Evolutionary conservation across 2,329 filamentous ascomycete species (phyloP).

Genomic region (Davidsoniella australis): DNA sequence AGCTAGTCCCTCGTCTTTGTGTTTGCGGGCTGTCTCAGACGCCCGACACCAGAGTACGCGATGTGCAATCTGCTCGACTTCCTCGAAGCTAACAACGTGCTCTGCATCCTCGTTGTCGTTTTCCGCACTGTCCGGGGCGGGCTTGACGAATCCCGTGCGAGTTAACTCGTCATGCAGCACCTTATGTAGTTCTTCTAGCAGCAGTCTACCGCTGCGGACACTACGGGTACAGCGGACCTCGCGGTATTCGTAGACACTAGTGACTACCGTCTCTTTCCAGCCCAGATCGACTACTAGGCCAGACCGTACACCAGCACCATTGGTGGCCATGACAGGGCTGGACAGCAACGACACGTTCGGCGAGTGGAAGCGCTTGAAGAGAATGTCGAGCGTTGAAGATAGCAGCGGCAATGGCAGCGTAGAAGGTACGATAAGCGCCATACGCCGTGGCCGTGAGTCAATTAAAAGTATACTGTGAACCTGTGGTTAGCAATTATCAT

Average conservation of each 20-base stretch:
- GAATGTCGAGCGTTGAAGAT: slow-evolving; percentile 54
- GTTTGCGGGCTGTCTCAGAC: slow-evolving; percentile 16
- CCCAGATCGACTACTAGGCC: slow-evolving; percentile 78
- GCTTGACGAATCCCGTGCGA: slow-evolving; percentile 15
- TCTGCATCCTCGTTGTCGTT: slow-evolving; percentile 13
- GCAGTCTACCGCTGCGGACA: slow-evolving; percentile 53
- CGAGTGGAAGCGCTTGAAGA: slow-evolving; percentile 68
- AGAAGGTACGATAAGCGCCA: slow-evolving; percentile 62
- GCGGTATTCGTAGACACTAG: slow-evolving; percentile 77
- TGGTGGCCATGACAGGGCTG: slow-evolving; percentile 52
- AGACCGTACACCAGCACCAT: slow-evolving; percentile 71
- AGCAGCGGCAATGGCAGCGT: slow-evolving; percentile 62
- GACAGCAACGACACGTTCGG: slow-evolving; percentile 70
- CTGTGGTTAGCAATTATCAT: slow-evolving; percentile 6
- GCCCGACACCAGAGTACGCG: slow-evolving; percentile 60
- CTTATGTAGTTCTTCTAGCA: slow-evolving; percentile 53
- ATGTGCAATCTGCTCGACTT: slow-evolving; percentile 63
- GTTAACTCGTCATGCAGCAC: slow-evolving; percentile 33
- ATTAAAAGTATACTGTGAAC: slow-evolving; percentile 41
- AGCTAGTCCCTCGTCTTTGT: slow-evolving; percentile 22
- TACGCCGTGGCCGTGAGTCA: slow-evolving; percentile 57
- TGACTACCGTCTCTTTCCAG: slow-evolving; percentile 79
- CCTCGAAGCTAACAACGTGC: slow-evolving; percentile 47
- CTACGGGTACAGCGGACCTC: slow-evolving; percentile 57
- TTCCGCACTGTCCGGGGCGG: slow-evolving; percentile 8